Base-by-base conservation (phyloP, 164 flowering plant species). In the Taxillus chinensis region DNA sequence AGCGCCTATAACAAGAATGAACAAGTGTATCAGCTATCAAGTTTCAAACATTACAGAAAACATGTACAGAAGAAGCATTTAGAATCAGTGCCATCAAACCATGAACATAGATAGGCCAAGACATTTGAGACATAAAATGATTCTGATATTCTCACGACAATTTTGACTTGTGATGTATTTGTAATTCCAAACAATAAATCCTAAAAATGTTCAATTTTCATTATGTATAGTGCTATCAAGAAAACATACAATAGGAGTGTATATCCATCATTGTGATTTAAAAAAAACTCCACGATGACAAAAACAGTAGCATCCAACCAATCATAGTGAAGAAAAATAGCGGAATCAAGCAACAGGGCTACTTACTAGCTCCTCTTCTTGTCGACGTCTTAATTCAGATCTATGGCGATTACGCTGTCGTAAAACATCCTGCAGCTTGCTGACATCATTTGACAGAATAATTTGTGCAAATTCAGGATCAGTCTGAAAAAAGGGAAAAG, bases 391-490 rank as follows among this genome's bases (percentile, higher is more conserved):
- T 59, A 84, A 63, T 55, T 81, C 86, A 70, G 87, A 69, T 72
- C 73, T 84, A 56, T 89, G 97, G 39, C 50, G 82, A 78, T 84
- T 80, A 42, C 93, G 88, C 39, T 72, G 71, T 39, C 86, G 79
- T 71, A 95, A 73, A 56, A 86, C 16, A 6, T 80, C 83, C 72
- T 91, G 99, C 63, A 95, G 58, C 61, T 39, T 76, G 70, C 89
- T 81, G 37, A 91, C 82, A 80, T 95, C 90, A 70, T 82, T 83
- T 54, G 93, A 97, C 67, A 85, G 79, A 72, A 93, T 17, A 61
- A 62, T 86, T 86, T 90, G 97, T 49, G 97, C 99, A 56, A 95
- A 66, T 61, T 85, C 89, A 63, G 99, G 99, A 79, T 91, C 97
- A 64, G 45, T 68, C 98, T 92, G 80, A 40, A 68, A 66, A 61